These are phyloP conservation scores for Singerocomus rubriflavus DNA, from an alignment of 1,284 basidiomycete genomes.

Conservation along the genomic window DNA sequence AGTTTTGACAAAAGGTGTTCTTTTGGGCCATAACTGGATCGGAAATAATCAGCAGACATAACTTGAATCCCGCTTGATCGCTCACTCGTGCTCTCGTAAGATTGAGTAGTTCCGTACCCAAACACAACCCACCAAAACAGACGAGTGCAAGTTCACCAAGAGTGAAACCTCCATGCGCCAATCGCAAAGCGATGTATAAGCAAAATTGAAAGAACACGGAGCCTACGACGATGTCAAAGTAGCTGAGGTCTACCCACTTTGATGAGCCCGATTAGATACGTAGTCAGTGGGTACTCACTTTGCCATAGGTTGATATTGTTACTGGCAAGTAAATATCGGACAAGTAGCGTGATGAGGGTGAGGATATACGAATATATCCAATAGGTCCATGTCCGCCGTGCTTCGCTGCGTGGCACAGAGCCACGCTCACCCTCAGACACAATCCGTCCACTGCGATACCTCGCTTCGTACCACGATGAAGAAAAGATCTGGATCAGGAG, in stretches of 20 bases:
- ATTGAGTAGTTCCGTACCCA: slow-evolving; percentile 85
- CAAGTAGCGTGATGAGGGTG: slow-evolving; percentile 44
- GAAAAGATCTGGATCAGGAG: slow-evolving; percentile 74
- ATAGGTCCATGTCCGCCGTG: slow-evolving; percentile 57
- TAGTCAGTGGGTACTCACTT: slow-evolving; percentile 42
- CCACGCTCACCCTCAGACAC: slow-evolving; percentile 62
- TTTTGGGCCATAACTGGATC: slow-evolving; percentile 70
- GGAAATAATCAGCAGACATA: slow-evolving; percentile 9
- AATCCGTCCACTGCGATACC: slow-evolving; percentile 40
- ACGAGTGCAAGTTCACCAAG: slow-evolving; percentile 91
- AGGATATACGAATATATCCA: slow-evolving; percentile 56
- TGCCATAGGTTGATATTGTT: slow-evolving; percentile 60
- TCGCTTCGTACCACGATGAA: slow-evolving; percentile 69
- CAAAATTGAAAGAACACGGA: slow-evolving; percentile 90
- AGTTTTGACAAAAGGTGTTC: slow-evolving; percentile 88
- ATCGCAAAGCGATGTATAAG: slow-evolving; percentile 83
- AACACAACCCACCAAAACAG: slow-evolving; percentile 81
- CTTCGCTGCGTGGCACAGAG: slow-evolving; percentile 75
- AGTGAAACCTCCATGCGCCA: slow-evolving; percentile 92
- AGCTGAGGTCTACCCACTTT: slow-evolving; percentile 60
- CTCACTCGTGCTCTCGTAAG: slow-evolving; percentile 77
- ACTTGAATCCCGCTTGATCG: slow-evolving; percentile 3
- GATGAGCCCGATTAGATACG: slow-evolving; percentile 6
- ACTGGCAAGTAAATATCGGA: slow-evolving; percentile 46
- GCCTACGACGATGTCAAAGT: slow-evolving; percentile 74